A percentile compares a stretch with the other conserved stretches of the same genome.
phyloP scores from a whole-genome alignment of 192 early-diverging fungal species.

The Coemansia sp. region DNA sequence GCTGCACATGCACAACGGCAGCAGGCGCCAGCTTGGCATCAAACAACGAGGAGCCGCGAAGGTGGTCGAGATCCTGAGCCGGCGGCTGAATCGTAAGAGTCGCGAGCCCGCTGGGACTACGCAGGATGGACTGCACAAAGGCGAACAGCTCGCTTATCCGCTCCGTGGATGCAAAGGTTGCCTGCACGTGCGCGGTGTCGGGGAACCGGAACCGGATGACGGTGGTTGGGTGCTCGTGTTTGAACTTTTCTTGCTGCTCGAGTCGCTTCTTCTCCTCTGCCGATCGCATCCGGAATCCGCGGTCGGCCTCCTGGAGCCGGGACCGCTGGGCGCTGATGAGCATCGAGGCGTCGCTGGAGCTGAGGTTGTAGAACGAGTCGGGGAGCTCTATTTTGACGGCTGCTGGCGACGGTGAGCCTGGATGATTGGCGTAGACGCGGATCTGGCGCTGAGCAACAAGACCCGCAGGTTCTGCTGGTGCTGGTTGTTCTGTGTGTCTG shows the following conservation, averaged over 20 bases:
- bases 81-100: conserved; percentile 42
- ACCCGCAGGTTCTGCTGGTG: neutral
- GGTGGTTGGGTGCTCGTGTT: conserved; percentile 45
- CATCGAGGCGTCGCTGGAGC: conserved; percentile 64
- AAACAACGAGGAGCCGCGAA: conserved; percentile 11
- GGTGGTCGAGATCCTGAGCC: conserved; percentile 15
- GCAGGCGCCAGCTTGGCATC: conserved; percentile 42
- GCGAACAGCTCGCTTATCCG: conserved; percentile 33
- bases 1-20: conserved; percentile 43
- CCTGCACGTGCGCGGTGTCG: conserved; percentile 73
- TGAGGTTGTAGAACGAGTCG: conserved; percentile 82
- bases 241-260: conserved; percentile 34
- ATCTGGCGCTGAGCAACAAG: conserved; percentile 23
- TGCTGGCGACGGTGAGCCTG: conserved; percentile 27
- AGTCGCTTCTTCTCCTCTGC: conserved; percentile 73
- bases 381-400: conserved; percentile 67
- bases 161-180: conserved; percentile 70
- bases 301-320: conserved; percentile 61
- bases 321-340: conserved; percentile 61
- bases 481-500: neutral
- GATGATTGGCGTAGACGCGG: conserved; percentile 58
- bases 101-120: conserved; percentile 8
- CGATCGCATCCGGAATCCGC: conserved; percentile 74
- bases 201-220: conserved; percentile 83
- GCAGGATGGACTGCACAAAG: conserved; percentile 22